Percentiles rank a stretch among this genome's conserved stretches.
These are phyloP conservation scores for Chrysopogon serrulatus DNA, from an alignment of 176 grass and related monocot genomes.

Conservation along the genomic window DNA sequence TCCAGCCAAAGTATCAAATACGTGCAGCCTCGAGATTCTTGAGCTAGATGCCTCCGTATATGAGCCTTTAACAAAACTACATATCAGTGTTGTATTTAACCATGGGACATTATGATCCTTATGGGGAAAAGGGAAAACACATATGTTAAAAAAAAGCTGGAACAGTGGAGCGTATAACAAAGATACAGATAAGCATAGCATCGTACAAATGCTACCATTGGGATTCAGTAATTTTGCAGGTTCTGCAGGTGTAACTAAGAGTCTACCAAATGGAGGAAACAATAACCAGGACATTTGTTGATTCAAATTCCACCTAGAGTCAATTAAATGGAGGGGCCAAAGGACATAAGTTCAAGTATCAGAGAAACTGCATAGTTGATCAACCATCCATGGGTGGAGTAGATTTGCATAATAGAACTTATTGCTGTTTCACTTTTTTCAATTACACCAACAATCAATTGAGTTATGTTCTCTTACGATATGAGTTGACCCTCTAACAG, in stretches of 20 bases:
- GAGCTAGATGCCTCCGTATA: conserved; percentile 87
- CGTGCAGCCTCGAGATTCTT: conserved; percentile 78
- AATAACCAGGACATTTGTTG: neutral
- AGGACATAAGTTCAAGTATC: neutral
- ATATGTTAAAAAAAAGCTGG: neutral
- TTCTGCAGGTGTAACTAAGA: neutral
- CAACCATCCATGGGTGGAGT: neutral
- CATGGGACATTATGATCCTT: neutral
- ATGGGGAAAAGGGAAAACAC: neutral
- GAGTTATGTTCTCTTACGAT: neutral
- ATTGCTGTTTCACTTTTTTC: neutral
- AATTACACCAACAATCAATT: neutral
- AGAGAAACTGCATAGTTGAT: neutral
- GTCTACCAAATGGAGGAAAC: neutral
- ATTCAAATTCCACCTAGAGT: neutral
- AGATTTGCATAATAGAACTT: conserved; percentile 4
- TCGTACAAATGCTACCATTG: neutral
- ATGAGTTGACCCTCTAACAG: neutral
- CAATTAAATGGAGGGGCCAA: neutral
- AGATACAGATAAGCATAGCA: neutral
- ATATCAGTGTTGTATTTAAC: conserved; percentile 18
- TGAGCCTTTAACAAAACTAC: conserved; percentile 62
- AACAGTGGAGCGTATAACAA: neutral
- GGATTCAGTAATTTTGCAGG: neutral
- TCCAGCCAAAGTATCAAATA: conserved; percentile 95